Evolutionary conservation across 352 stramenopile species (phyloP), one percentile per base, ranked within the genome.

Genomic region (Phytophthora pinifolia): DNA sequence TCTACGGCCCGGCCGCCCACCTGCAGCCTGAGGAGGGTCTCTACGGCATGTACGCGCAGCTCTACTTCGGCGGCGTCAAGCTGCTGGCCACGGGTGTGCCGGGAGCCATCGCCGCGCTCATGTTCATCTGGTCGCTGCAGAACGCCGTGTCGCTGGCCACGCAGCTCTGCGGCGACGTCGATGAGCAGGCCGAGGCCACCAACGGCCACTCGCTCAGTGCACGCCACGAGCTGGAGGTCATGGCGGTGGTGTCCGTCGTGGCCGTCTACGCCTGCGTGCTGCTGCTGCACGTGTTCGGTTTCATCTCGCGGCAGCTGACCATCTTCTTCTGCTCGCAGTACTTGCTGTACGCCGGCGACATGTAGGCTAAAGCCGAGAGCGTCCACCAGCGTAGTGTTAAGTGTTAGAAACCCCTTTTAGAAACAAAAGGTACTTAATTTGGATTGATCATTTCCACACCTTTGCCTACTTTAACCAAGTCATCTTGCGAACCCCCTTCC

Each of bases 281-380:
- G 46, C 56, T 88, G 38, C 41, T 79, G 45, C 74, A 80, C 36
- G 65, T 81, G 17, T 66, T 81, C 46, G 79, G 69, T 25, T 72
- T 71, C 58, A 74, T 88, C 51, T 77, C 75, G 39, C 71, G 75
- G 46, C 74, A 86, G 51, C 67, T 84, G 38, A 82, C 77, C 22
- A 62, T 87, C 37, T 90, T 78, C 69, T 90, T 88, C 63, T 90
- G 79, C 67, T 72, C 75, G 38, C 71, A 90, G 32, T 75, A 86
- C 55, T 43, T 89, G 42, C 61, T 83, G 5, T 84, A 88, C 56
- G 55, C 46, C 35, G 39, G 33, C n/a, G n/a, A n/a, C n/a, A n/a
- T n/a, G n/a, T n/a, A n/a, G n/a, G n/a, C n/a, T n/a, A n/a, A n/a
- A n/a, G n/a, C n/a, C n/a, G n/a, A n/a, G n/a, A n/a, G n/a, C 22